Base-by-base conservation (phyloP, 768 basidiomycete genomes). In the Agrocybe chaxingu region DNA sequence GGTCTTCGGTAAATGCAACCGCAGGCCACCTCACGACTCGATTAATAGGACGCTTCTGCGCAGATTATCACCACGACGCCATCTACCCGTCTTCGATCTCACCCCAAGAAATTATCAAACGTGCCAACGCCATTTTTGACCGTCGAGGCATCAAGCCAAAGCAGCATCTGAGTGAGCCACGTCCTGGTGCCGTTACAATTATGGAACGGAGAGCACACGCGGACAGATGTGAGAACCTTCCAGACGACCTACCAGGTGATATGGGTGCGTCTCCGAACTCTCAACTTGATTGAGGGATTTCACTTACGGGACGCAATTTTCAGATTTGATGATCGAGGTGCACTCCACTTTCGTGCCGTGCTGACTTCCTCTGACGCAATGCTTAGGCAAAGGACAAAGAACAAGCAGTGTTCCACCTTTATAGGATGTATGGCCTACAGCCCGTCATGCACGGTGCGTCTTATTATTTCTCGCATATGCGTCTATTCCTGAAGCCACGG, bases 191-290 rank as follows among this genome's bases (percentile, higher is more conserved):
- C 4, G 79, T 80, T 34, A 84, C 81, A 2, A 66, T 91, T 24
- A 94, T 93, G 87, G 91, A 95, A 65, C 71, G 82, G 56, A 77
- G 94, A 53, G 92, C 92, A 4, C 94, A 97, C 62, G 79, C 92
- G 0, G 89, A 94, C 60, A 77, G 93, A 16, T 94, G 91, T 61
- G 73, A 85, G 57, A 66, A 59, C 29, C 69, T 96, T 24, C 90
- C 89, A 1, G 61, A 60, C 0, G 81, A 81, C 53, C 61, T 89
- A 29, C 85, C 85, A 0, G 78, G 81, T 54, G 85, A 86, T 52
- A 83, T 88, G 70, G 85, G 80, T 79, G 24, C 24, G 24, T 5
- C 24, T 24, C 24, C 24, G 53, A 44, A 77, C 59, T 13, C 31
- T 7, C 24, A 40, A 29, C 48, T 10, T 13, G 34, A 48, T 53